Percentiles rank a stretch among this genome's conserved stretches.
These are phyloP conservation scores for Corymbia calophylla DNA, from an alignment of 441 rosid species.

Conservation along the genomic window DNA sequence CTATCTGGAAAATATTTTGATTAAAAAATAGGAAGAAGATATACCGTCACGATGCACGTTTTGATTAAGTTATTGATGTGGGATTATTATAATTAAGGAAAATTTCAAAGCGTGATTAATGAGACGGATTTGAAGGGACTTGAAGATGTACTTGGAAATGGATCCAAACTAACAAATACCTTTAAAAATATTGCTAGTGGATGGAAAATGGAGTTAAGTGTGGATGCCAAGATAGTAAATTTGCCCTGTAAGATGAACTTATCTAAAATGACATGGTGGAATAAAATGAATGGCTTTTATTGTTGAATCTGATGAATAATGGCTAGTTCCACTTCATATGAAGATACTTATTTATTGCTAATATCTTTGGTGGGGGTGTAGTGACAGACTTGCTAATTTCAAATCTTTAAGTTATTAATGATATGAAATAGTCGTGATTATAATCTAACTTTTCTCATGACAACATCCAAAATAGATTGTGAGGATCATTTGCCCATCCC, in stretches of 20 bases:
- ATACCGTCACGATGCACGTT: not conserved
- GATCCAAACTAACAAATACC: not conserved
- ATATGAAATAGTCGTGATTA: not conserved
- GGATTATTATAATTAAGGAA: not conserved
- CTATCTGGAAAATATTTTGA: not conserved
- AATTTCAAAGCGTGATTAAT: not conserved
- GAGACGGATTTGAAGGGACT: not conserved
- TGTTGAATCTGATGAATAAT: fast-evolving
- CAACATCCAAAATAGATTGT: too few species aligned
- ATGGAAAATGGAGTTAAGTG: not conserved
- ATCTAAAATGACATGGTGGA: not conserved
- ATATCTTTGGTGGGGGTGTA: fast-evolving
- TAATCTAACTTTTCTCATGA: too few species aligned
- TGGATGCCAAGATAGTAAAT: not conserved
- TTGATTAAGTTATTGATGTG: not conserved
- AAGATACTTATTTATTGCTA: fast-evolving
- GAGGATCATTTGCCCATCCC: too few species aligned
- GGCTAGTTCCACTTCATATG: fast-evolving
- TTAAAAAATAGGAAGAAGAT: not conserved
- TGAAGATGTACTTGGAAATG: not conserved
- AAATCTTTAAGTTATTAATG: fast-evolving
- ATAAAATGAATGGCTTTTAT: not conserved
- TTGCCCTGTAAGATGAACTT: not conserved
- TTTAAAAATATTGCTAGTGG: not conserved
- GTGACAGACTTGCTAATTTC: fast-evolving